These are phyloP conservation scores for Aspergillus vadensis DNA, from an alignment of 2,329 filamentous ascomycete genomes.

Conservation along the genomic window DNA sequence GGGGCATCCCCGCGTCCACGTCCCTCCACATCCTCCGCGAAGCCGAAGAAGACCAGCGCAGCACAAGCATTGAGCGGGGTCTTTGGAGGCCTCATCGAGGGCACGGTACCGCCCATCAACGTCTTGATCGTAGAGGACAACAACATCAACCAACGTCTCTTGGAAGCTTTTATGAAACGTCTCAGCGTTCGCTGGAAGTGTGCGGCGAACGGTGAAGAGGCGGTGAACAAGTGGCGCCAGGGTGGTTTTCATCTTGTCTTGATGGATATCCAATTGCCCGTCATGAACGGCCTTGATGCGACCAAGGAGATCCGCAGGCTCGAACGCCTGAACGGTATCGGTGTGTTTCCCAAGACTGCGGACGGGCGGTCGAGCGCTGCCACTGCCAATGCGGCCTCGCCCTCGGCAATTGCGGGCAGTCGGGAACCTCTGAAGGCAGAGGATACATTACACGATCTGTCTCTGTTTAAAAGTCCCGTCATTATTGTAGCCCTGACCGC, in stretches of 20 bases:
- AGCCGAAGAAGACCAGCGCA: constrained; percentile 36
- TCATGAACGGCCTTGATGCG: constrained; percentile 94
- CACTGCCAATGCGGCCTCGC: constrained; percentile 25
- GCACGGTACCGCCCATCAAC: constrained; percentile 89
- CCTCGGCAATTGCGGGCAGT: constrained; percentile 23
- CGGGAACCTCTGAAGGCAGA: constrained; percentile 35
- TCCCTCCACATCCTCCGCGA: constrained; percentile 31
- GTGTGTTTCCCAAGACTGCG: constrained; percentile 76
- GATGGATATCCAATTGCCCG: constrained; percentile 97
- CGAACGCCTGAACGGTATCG: constrained; percentile 88
- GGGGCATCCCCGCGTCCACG: constrained; percentile 53
- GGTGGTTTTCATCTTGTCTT: constrained; percentile 95
- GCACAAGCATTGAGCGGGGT: constrained; percentile 35
- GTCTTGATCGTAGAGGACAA: constrained; percentile 98
- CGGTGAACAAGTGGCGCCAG: constrained; percentile 86
- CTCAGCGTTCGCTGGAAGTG: constrained; percentile 95
- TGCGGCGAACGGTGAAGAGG: constrained; percentile 93
- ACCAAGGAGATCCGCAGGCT: constrained; percentile 91
- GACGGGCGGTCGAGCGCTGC: constrained; percentile 53
- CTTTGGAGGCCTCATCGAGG: constrained; percentile 70
- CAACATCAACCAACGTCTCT: constrained; percentile 89
- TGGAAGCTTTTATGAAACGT: constrained; percentile 94
- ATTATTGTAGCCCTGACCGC: constrained; percentile 97
- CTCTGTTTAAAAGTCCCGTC: constrained; percentile 89
- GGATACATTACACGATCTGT: constrained; percentile 40